Evolutionary conservation across 306 rosid species (phyloP).

Genomic region (Trifolium subterraneum): DNA sequence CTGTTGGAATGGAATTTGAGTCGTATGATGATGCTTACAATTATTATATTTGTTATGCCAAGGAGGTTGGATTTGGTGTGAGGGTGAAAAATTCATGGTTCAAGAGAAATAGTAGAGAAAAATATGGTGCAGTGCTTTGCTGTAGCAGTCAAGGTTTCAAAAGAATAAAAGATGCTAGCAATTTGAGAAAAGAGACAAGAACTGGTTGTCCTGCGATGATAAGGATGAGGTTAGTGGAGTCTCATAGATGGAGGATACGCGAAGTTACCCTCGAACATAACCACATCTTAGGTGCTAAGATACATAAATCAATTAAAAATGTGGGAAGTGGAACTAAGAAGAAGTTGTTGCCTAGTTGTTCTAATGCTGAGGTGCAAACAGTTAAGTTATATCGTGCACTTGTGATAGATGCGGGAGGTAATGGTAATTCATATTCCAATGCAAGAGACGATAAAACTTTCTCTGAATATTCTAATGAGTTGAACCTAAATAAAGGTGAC

Average conservation of each 20-base stretch:
- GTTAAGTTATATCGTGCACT: constrained; percentile 85
- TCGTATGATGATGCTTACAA: constrained; percentile 94
- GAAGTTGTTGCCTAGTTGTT: constrained; percentile 58
- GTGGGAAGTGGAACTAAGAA: constrained; percentile 63
- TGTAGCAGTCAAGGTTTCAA: constrained; percentile 99
- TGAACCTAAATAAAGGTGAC: constrained; percentile 85
- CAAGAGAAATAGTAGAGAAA: constrained; percentile 90
- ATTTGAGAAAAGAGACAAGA: constrained; percentile 89
- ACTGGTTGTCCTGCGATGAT: constrained; percentile 98
- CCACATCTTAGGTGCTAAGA: constrained; percentile 78
- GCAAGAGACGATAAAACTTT: constrained; percentile 50
- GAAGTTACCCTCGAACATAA: constrained; percentile 88
- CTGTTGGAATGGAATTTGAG: constrained; percentile 94
- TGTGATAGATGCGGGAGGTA: constrained; percentile 79
- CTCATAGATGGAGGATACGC: constrained; percentile 89
- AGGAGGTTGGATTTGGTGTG: constrained; percentile 87
- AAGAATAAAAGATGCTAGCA: constrained; percentile 82
- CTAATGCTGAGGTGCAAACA: constrained; percentile 70
- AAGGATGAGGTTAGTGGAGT: constrained; percentile 85
- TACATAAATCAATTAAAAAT: constrained; percentile 65
- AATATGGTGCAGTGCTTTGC: constrained; percentile 95
- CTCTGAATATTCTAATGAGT: constrained; percentile 52
- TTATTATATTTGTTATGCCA: constrained; percentile 90
- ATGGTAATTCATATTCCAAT: constrained; percentile 49
- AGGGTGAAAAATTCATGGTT: constrained; percentile 98